Evolutionary conservation across 192 early-diverging fungal species (phyloP).

Genomic region (Geranomyces michiganensis): DNA sequence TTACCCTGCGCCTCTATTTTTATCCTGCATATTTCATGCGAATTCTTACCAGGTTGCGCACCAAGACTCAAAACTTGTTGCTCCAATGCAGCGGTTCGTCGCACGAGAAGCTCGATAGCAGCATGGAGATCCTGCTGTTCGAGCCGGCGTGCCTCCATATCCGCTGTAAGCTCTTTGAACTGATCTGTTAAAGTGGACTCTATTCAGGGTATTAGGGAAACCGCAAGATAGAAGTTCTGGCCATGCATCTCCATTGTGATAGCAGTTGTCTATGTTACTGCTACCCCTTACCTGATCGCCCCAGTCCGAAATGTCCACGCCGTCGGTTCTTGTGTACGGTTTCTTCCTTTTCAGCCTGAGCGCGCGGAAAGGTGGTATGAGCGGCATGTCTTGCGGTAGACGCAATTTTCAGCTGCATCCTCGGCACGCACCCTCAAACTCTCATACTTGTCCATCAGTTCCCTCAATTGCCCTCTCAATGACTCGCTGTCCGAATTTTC

Average conservation of each 20-base stretch:
- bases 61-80: constrained; percentile 21
- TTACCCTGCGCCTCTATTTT: too few relatives aligned
- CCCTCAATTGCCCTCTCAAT: neutral
- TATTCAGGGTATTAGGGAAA: neutral
- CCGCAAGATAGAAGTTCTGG: too few relatives aligned
- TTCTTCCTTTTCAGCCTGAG: constrained; percentile 13
- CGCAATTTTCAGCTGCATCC: too few relatives aligned
- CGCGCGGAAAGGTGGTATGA: neutral
- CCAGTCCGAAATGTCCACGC: constrained; percentile 23
- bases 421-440: neutral
- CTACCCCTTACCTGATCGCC: neutral
- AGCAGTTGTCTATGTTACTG: too few relatives aligned
- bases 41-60: constrained; percentile 22
- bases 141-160: constrained; percentile 9
- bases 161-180: constrained; percentile 26
- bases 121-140: constrained; percentile 27
- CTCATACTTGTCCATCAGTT: constrained; percentile 8
- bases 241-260: too few relatives aligned
- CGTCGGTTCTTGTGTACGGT: constrained; percentile 13
- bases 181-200: constrained; percentile 8
- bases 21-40: neutral
- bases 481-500: neutral
- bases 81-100: constrained; percentile 20
- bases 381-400: too few relatives aligned
- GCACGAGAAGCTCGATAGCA: constrained; percentile 24